phyloP scores from a whole-genome alignment of 345 rosid species.

The Garcia nutans region DNA sequence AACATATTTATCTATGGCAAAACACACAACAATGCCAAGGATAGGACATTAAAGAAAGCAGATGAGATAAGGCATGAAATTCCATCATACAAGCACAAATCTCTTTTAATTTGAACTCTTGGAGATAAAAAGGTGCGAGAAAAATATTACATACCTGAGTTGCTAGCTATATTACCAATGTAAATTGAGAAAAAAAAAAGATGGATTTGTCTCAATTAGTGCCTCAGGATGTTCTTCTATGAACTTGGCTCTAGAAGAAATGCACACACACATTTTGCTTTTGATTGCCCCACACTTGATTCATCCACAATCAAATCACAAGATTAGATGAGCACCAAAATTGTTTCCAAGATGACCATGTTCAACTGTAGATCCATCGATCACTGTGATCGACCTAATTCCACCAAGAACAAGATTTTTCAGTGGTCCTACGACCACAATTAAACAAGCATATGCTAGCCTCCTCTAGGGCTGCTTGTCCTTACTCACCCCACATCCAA shows the following conservation, averaged over 20 bases:
- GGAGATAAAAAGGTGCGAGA: background rate
- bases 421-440: slow-evolving; percentile 98
- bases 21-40: background rate
- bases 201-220: slow-evolving; percentile 60
- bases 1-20: background rate
- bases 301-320: slow-evolving; percentile 62
- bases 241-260: slow-evolving; percentile 93
- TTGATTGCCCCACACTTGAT: slow-evolving; percentile 69
- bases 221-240: slow-evolving; percentile 82
- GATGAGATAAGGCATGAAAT: background rate
- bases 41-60: background rate
- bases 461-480: slow-evolving; percentile 82
- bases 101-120: background rate
- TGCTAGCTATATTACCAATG: slow-evolving; percentile 82
- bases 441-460: slow-evolving; percentile 91
- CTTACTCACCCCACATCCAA: slow-evolving; percentile 98
- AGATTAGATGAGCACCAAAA: slow-evolving; percentile 6
- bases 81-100: background rate
- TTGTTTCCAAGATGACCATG: slow-evolving; percentile 93
- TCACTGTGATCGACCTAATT: slow-evolving; percentile 82
- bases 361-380: slow-evolving; percentile 91
- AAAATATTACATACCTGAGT: slow-evolving; percentile 59
- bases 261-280: slow-evolving; percentile 83
- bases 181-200: slow-evolving; percentile 90
- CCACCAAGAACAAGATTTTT: slow-evolving; percentile 98